Evolutionary conservation across 208 protist species (phyloP), one percentile per base, ranked within the genome.

Genomic region (Acanthamoeba polyphaga): DNA sequence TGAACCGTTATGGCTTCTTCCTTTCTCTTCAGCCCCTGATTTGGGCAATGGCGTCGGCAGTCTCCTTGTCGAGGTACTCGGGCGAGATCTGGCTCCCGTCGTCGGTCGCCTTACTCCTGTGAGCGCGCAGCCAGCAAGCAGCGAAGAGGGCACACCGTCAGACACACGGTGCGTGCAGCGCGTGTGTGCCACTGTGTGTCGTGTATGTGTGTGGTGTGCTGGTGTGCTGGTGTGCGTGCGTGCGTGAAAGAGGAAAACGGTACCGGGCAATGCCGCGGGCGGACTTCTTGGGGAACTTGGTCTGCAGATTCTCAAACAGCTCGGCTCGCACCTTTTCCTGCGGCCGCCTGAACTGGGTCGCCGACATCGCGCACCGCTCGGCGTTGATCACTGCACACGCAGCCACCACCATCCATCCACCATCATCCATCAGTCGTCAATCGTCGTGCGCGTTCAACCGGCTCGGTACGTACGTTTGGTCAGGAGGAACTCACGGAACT

Each of bases 371-470:
- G 43, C 87, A 92, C 32, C 87, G 29, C 62, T 92, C 87, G 24
- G 87, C 87, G 38, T 92, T 92, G 55, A 92, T 92, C 29, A 92
- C 87, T 92, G 87, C 82, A 68, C 62, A 12, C 62, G 3, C 62
- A 68, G 17, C 13, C 62, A 9, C 60, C 13, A 9, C 9, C 64
- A 29, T n/a, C 19, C 55, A 62, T 62, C 10, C 1, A 62, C 55
- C 15, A 22, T 12, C 17, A 3, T n/a, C 27, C 64, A 34, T 3
- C 1, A 8, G 38, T 46, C 1, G 8, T 46, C 43, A 46, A 46
- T 46, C 43, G 8, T 3, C 43, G 43, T 46, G 43, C 43, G 43
- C 43, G 53, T 58, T 58, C 15, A 13, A 7, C 53, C 43, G 43
- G 12, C 0, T 4, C 0, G 53, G 60, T 60, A 60, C 87, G 64